A percentile compares a stretch with the other conserved stretches of the same genome.
Evolutionary conservation across 306 rosid genomes (phyloP).

Genomic region (Corylus heterophylla): DNA sequence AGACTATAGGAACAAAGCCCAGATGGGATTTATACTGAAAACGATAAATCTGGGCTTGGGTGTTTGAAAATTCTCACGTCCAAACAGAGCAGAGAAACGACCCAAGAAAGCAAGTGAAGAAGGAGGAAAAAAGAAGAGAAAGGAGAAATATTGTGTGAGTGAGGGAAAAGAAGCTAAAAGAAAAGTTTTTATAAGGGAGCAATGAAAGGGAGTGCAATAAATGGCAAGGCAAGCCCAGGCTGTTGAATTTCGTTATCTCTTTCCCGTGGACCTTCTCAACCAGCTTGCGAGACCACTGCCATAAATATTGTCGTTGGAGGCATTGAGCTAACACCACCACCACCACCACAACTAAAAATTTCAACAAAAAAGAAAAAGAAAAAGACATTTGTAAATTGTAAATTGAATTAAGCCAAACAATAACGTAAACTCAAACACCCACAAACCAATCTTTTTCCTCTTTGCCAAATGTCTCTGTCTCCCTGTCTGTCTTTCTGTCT

Average conservation of each 20-base stretch:
- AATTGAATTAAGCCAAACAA: too few species aligned
- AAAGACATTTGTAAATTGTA: too few species aligned
- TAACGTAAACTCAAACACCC: too few species aligned
- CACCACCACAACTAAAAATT: background rate
- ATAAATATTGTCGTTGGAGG: slow-evolving; percentile 58
- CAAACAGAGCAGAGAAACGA: background rate
- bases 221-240: background rate
- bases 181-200: slow-evolving; percentile 21
- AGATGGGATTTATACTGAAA: slow-evolving; percentile 11
- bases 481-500: background rate
- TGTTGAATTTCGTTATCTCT: background rate
- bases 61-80: too few species aligned
- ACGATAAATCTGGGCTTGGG: background rate
- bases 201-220: background rate
- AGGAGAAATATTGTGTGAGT: background rate
- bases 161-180: slow-evolving; percentile 14
- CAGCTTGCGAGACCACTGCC: slow-evolving; percentile 13
- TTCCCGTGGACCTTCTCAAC: background rate
- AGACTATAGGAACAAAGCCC: slow-evolving; percentile 10
- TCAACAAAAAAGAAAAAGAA: too few species aligned
- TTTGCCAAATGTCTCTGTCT: background rate
- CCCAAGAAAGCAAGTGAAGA: background rate
- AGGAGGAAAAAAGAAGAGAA: background rate
- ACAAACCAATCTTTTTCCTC: background rate
- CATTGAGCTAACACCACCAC: background rate